A percentile compares a stretch with the other conserved stretches of the same genome.
Evolutionary conservation across 2,329 filamentous ascomycete species (phyloP).

Genomic region (Diaporthe vaccinii): DNA sequence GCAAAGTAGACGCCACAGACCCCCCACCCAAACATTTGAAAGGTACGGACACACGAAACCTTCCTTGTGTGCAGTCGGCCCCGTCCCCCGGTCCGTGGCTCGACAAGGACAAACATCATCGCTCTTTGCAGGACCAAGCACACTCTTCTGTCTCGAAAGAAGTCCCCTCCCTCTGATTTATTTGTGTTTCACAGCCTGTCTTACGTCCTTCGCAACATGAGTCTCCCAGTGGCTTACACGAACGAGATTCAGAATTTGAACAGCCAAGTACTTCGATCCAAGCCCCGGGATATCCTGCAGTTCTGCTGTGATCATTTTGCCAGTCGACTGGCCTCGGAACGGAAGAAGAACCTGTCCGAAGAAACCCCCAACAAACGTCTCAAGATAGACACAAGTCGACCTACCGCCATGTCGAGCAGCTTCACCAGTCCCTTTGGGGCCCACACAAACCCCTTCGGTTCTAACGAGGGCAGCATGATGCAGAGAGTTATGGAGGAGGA

Average conservation of each 20-base stretch:
- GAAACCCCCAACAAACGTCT: conserved; percentile 39
- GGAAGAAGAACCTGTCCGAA: conserved; percentile 65
- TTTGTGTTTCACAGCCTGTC: conserved; percentile 17
- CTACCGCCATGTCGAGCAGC: conserved; percentile 74
- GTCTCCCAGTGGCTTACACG: conserved; percentile 68
- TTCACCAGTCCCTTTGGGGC: conserved; percentile 81
- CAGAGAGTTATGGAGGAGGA: conserved; percentile 83
- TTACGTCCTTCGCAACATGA: conserved; percentile 50
- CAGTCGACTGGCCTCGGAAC: conserved; percentile 75
- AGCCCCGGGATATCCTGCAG: conserved; percentile 75
- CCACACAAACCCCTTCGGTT: conserved; percentile 81
- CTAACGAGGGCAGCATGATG: conserved; percentile 60
- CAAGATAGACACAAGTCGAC: conserved; percentile 36
- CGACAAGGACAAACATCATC: background rate
- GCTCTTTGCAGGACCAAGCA: background rate
- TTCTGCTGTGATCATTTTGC: conserved; percentile 79
- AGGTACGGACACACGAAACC: conserved; percentile 37
- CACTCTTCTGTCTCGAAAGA: conserved; percentile 16
- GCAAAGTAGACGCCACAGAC: conserved; percentile 36
- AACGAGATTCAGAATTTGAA: conserved; percentile 75
- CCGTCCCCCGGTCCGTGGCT: background rate
- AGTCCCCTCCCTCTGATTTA: conserved; percentile 28
- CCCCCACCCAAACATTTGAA: conserved; percentile 34
- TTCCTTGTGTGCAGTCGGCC: conserved; percentile 1
- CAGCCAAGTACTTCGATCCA: conserved; percentile 69